Base-by-base conservation (phyloP, 495 filamentous ascomycete species). In the Parachaetomium inaequale region DNA sequence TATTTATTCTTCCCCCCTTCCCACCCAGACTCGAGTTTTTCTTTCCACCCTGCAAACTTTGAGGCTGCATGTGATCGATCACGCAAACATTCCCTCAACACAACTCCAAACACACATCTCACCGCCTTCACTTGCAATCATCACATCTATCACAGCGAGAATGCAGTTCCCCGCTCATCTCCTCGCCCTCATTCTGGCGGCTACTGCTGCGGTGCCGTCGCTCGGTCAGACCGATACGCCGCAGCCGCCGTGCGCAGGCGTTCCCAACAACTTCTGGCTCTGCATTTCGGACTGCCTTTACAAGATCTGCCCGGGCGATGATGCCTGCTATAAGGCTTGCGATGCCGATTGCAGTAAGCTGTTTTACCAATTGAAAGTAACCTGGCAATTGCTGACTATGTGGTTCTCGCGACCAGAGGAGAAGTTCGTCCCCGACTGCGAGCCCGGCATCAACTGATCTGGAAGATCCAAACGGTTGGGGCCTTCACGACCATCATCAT, bases 201-300 rank as follows among this genome's bases (percentile, higher is more conserved):
- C 29, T 17, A 21, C 7, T 6, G 29, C 50, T 36, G 31, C 50
- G 1, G 32, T 60, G 2, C 58, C 46, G 7, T 19, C 19, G 4
- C 19, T 26, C n/a, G 45, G 7, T 4, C 17, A 15, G n/a, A 17
- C 4, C 31, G n/a, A n/a, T 10, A 10, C 47, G 14, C 40, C 34
- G 29, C 40, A 62, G 52, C 52, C 42, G 19, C 40, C 43, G 2
- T 62, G 60, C 43, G 19, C 19, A 1, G 19, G 3, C 1, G 51
- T 62, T 25, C 40, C 51, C 19, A 14, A 36, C 14, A 29, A 8
- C 23, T 62, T 49, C 52, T 62, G 52, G 60, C 2, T 26, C 10
- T 62, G 60, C 51, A 40, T 28, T 42, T 49, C 40, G 17, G 28
- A 62, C 45, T 62, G 60, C 29, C 60, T 62, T n/a, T 62, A 62